A percentile compares a stretch with the other conserved stretches of the same genome.
Evolutionary conservation across 164 flowering plant species (phyloP).

Genomic region (Nelumbo lutea): DNA sequence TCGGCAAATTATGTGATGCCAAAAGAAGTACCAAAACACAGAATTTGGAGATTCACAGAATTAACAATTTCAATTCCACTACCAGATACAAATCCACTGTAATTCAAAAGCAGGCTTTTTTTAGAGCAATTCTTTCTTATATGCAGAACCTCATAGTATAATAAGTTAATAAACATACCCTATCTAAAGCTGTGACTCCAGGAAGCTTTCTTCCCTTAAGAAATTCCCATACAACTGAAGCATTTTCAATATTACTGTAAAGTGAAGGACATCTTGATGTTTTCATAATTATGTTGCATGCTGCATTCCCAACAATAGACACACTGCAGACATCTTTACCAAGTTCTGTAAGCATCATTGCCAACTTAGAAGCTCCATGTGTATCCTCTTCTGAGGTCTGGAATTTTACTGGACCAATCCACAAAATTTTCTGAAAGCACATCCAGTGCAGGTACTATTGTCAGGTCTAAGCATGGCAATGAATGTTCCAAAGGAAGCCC

Average conservation of each 20-base stretch:
- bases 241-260: conserved; percentile 41
- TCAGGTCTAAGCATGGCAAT: conserved; percentile 1
- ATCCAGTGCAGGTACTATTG: background rate
- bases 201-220: conserved; percentile 76
- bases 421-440: conserved; percentile 52
- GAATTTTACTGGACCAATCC: conserved; percentile 76
- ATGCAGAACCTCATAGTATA: too few species aligned
- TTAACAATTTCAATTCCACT: too few species aligned
- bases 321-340: conserved; percentile 40
- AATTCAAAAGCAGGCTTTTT: too few species aligned
- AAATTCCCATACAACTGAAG: conserved; percentile 74
- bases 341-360: conserved; percentile 36
- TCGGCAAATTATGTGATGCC: too few species aligned
- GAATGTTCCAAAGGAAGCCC: background rate
- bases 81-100: too few species aligned
- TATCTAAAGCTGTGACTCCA: conserved; percentile 69
- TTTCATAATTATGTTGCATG: conserved; percentile 34
- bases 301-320: conserved; percentile 58
- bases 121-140: too few species aligned
- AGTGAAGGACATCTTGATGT: conserved; percentile 22
- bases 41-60: too few species aligned
- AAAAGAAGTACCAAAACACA: too few species aligned
- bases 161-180: conserved; percentile 38
- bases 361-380: conserved; percentile 46
- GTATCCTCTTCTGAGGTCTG: conserved; percentile 18